These are phyloP conservation scores for Puccinia polysora DNA, from an alignment of 1,284 basidiomycete genomes.

Conservation along the genomic window DNA sequence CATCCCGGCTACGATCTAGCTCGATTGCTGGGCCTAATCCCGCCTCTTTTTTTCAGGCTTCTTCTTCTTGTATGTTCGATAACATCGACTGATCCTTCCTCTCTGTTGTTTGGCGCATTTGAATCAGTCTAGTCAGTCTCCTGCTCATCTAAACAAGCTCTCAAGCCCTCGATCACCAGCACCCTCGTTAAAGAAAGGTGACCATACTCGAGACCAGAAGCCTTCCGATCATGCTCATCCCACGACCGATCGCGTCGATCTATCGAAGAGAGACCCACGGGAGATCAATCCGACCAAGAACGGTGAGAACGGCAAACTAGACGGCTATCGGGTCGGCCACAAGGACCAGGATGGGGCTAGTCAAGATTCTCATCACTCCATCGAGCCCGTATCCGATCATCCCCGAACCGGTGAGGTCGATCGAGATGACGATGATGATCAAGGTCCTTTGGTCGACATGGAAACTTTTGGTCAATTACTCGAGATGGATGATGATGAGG, in stretches of 20 bases:
- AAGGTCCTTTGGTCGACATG: constrained; percentile 67
- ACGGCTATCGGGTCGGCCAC: no score
- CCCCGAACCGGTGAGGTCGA: background rate
- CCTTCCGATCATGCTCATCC: background rate
- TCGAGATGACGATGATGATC: constrained; percentile 58
- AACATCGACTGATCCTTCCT: no score
- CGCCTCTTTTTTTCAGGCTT: no score
- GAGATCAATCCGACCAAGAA: no score
- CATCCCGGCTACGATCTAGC: no score
- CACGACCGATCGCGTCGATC: background rate
- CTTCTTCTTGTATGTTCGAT: no score
- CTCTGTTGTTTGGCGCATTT: background rate
- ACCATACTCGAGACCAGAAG: background rate
- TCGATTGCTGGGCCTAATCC: no score
- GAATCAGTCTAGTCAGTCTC: constrained; percentile 2
- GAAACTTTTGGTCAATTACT: constrained; percentile 77
- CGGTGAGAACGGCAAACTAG: no score
- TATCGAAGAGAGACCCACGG: no score
- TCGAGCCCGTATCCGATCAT: no score
- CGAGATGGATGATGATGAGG: constrained; percentile 77
- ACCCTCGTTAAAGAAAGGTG: no score
- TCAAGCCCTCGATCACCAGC: background rate
- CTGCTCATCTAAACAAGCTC: background rate
- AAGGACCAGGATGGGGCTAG: background rate
- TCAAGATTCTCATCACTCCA: background rate